A percentile compares a stretch with the other conserved stretches of the same genome.
Evolutionary conservation across 2,329 filamentous ascomycete species (phyloP).

Genomic region (Penicillium sclerotigenum): DNA sequence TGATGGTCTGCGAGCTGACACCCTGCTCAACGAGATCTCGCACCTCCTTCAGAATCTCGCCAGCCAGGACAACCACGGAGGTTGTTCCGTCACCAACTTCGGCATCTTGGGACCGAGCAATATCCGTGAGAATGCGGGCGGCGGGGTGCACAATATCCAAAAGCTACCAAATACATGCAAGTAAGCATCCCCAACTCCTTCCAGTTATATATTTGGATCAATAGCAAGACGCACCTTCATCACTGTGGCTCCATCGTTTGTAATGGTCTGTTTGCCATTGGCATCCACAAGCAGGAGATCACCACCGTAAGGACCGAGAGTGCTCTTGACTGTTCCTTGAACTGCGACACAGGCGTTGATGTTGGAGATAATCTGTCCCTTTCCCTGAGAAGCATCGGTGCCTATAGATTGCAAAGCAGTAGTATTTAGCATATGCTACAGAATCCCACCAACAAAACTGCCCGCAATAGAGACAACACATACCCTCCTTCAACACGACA

Average conservation of each 20-base stretch:
- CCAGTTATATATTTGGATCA: not conserved
- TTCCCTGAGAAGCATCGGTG: conserved; percentile 95
- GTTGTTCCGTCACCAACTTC: conserved; percentile 98
- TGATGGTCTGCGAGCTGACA: conserved; percentile 94
- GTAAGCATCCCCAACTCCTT: conserved; percentile 1
- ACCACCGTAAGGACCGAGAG: conserved; percentile 92
- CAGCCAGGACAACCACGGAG: conserved; percentile 94
- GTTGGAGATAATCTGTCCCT: conserved; percentile 94
- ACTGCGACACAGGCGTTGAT: conserved; percentile 98
- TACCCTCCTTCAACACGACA: conserved; percentile 96
- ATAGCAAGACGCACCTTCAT: conserved; percentile 71
- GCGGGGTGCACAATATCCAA: conserved; percentile 98
- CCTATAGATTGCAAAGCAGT: conserved; percentile 53
- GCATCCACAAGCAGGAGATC: conserved; percentile 93
- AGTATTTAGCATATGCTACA: conserved; percentile 26
- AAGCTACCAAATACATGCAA: conserved; percentile 55
- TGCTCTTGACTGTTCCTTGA: conserved; percentile 92
- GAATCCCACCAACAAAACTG: conserved; percentile 22
- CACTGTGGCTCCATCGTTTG: conserved; percentile 96
- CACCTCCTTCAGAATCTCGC: conserved; percentile 94
- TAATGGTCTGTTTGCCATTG: conserved; percentile 95
- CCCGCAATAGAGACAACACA: conserved; percentile 40
- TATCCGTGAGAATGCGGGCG: conserved; percentile 94
- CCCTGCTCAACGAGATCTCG: conserved; percentile 96
- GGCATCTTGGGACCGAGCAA: conserved; percentile 96